phyloP scores from a whole-genome alignment of 2,329 filamentous ascomycete genomes.

The Akanthomyces dipterigenus region DNA sequence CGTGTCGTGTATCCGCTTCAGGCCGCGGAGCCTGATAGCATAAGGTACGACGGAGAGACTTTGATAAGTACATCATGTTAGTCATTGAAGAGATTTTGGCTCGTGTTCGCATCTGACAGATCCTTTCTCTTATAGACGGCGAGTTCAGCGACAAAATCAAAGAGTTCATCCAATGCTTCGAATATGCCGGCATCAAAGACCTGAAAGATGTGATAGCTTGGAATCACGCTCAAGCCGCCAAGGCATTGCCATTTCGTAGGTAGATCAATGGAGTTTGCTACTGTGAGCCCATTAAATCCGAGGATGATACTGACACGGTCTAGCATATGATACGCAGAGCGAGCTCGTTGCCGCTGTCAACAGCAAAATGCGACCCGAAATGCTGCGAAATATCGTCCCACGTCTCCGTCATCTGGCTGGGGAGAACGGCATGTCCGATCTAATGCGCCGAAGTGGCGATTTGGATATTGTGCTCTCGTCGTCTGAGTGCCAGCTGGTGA shows the following conservation, averaged over 20 bases:
- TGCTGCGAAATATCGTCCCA: neutral
- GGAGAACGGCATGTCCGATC: neutral
- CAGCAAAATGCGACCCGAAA: neutral
- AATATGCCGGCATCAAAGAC: neutral
- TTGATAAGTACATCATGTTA: slow-evolving; percentile 2
- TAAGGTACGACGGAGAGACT: neutral
- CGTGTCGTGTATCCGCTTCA: neutral
- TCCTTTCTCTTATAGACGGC: neutral
- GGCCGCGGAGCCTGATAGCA: neutral
- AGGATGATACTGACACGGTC: neutral
- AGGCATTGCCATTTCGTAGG: slow-evolving; percentile 4
- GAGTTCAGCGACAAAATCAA: slow-evolving; percentile 6
- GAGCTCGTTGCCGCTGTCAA: neutral
- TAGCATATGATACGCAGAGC: slow-evolving; percentile 5
- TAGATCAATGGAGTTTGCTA: neutral
- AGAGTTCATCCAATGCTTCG: slow-evolving; percentile 9
- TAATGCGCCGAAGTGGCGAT: neutral
- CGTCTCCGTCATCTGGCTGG: neutral
- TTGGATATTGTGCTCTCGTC: slow-evolving; percentile 4
- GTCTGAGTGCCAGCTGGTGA: slow-evolving; percentile 1
- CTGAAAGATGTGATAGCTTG: slow-evolving; percentile 7
- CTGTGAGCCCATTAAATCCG: neutral
- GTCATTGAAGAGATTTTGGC: neutral
- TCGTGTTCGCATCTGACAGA: neutral
- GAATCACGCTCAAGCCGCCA: neutral